Conservation (phyloP, 148 eudicot genomes). For the Nepenthes gracilis region DNA sequence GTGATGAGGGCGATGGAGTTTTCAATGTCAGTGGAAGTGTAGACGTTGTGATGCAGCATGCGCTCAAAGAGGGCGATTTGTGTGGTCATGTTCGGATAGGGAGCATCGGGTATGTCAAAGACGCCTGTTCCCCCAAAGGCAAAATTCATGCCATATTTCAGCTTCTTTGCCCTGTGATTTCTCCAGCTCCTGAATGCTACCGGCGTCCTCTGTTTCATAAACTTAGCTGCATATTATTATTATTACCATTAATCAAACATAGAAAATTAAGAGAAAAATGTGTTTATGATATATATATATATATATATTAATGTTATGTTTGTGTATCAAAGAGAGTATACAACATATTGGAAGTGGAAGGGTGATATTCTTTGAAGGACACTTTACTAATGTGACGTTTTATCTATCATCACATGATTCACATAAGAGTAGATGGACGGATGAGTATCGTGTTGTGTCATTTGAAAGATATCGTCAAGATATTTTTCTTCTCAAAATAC, state of each 20-base stretch:
- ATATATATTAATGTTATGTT: too few relatives aligned
- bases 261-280: neutral
- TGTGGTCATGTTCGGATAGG: conserved; percentile 71
- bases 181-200: conserved; percentile 28
- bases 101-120: conserved; percentile 26
- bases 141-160: conserved; percentile 51
- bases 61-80: conserved; percentile 58
- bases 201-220: conserved; percentile 47
- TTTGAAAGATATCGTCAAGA: too few relatives aligned
- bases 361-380: too few relatives aligned
- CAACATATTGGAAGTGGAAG: too few relatives aligned
- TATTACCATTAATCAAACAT: neutral
- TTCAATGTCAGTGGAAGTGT: conserved; percentile 26
- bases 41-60: conserved; percentile 20
- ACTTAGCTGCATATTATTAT: conserved; percentile 34
- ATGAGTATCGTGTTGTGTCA: too few relatives aligned
- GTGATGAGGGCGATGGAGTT: conserved; percentile 44
- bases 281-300: too few relatives aligned
- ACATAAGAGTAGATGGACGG: too few relatives aligned
- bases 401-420: too few relatives aligned
- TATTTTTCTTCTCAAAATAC: too few relatives aligned
- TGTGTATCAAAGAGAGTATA: too few relatives aligned
- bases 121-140: conserved; percentile 87
- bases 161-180: conserved; percentile 7
- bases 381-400: too few relatives aligned